Evolutionary conservation across 164 flowering plant genomes (phyloP).

Genomic region (Kingdonia uniflora): DNA sequence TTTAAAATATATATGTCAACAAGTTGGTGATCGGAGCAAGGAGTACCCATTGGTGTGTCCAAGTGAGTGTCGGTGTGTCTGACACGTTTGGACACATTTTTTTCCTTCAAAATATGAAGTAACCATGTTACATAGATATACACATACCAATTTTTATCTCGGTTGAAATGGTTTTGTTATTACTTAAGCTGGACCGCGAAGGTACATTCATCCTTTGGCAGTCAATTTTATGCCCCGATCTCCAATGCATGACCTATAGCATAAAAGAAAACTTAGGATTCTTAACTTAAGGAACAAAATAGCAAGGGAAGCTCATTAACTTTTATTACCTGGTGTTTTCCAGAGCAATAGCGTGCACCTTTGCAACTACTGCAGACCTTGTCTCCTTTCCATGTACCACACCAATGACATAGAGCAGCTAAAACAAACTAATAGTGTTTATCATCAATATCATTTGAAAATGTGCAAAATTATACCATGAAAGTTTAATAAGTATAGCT

Average conservation of each 20-base stretch:
- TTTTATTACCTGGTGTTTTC: constrained; percentile 60
- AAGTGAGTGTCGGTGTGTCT: no score
- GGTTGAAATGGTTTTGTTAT: constrained; percentile 7
- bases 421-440: constrained; percentile 12
- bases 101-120: no score
- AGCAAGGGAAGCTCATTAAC: background rate
- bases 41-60: no score
- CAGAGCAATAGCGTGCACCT: constrained; percentile 60
- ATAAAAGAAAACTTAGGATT: background rate
- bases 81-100: no score
- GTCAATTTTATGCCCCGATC: constrained; percentile 45
- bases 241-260: constrained; percentile 58
- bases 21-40: no score
- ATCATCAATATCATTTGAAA: no score
- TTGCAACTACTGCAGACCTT: constrained; percentile 56
- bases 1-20: no score
- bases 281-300: no score
- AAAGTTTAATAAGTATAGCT: background rate
- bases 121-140: no score
- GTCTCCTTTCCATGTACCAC: constrained; percentile 89
- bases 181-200: constrained; percentile 15
- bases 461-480: background rate
- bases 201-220: constrained; percentile 32
- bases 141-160: constrained; percentile 22
- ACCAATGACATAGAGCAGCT: constrained; percentile 74